These are phyloP conservation scores for Paraglomus brasilianum DNA, from an alignment of 192 early-diverging fungal genomes.

Conservation along the genomic window DNA sequence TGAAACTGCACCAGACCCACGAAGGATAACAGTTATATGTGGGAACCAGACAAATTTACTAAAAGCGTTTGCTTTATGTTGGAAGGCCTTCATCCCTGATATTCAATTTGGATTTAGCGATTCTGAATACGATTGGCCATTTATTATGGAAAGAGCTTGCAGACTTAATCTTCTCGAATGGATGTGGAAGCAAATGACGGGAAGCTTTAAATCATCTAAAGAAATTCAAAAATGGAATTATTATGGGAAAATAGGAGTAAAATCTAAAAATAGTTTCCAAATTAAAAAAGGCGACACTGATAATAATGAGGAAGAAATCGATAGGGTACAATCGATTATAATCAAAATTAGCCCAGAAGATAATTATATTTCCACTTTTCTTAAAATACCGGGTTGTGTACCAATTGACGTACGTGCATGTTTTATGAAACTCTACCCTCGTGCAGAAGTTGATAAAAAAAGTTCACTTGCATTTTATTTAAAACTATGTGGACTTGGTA, in stretches of 20 bases:
- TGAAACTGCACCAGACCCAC: constrained; percentile 6
- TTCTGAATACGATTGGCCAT: constrained; percentile 3
- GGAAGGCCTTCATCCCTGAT: not conserved
- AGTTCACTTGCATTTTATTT: constrained; percentile 13
- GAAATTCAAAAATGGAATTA: not conserved
- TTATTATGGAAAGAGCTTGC: constrained; percentile 7
- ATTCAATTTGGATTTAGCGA: constrained; percentile 2
- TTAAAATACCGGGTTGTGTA: not conserved
- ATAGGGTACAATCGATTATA: not conserved
- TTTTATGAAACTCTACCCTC: constrained; percentile 1
- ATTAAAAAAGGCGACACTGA: not conserved
- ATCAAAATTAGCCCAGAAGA: constrained; percentile 8
- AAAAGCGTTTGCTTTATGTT: constrained; percentile 1
- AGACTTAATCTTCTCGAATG: not conserved
- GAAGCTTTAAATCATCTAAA: not conserved
- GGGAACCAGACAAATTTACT: constrained; percentile 5
- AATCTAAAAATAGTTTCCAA: constrained; percentile 9
- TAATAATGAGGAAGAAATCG: not conserved
- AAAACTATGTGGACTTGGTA: not conserved
- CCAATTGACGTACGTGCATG: constrained; percentile 1
- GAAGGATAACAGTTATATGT: constrained; percentile 15
- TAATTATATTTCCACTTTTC: constrained; percentile 9
- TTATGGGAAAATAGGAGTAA: constrained; percentile 11
- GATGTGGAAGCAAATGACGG: not conserved
- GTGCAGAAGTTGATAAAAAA: not conserved